phyloP scores from a whole-genome alignment of 2,329 filamentous ascomycete species.

The Aspergillus sp. region DNA sequence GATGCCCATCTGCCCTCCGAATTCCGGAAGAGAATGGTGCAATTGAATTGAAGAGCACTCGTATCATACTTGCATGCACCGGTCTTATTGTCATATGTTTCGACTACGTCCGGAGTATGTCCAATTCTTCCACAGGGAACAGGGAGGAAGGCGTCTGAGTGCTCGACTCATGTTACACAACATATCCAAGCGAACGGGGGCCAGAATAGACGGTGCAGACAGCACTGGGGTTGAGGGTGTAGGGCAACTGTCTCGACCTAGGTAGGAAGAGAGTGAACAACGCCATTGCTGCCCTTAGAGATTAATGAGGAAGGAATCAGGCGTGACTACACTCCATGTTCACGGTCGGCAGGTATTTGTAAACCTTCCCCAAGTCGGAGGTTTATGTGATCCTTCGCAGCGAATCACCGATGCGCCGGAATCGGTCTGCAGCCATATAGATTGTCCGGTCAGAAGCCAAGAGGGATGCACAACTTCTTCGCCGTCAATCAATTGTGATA shows the following conservation, averaged over 20 bases:
- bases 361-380: constrained; percentile 3
- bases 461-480: constrained; percentile 2
- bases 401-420: neutral
- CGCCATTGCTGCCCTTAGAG: neutral
- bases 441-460: neutral
- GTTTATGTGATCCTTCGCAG: neutral
- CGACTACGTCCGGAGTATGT: neutral
- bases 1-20: neutral
- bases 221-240: neutral
- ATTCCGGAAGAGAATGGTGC: neutral
- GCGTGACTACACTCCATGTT: neutral
- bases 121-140: neutral
- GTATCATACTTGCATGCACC: neutral
- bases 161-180: neutral
- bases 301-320: neutral
- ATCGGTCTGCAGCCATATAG: neutral
- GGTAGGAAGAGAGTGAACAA: neutral
- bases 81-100: neutral
- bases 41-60: neutral
- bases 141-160: neutral
- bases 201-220: neutral
- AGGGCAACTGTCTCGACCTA: neutral
- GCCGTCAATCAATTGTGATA: neutral
- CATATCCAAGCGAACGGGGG: neutral
- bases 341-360: neutral